Evolutionary conservation across 805 yeast genomes (phyloP), one percentile per base, ranked within the genome.

Genomic region (Suhomyces sp.): DNA sequence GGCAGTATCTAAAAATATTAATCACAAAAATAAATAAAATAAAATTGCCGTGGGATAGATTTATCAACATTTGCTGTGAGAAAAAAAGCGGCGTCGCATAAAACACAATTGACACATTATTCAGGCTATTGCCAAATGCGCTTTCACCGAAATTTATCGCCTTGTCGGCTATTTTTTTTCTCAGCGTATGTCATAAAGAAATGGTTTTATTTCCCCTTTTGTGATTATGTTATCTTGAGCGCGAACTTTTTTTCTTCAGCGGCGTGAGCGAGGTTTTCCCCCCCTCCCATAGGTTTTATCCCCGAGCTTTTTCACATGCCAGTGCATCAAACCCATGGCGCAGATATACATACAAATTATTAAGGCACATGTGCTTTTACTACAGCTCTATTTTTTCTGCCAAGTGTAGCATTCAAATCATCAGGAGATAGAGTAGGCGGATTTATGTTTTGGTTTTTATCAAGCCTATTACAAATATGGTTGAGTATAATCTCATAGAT

Each of bases 1-100:
- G 31, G 37, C 43, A 20, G 43, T 27, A 27, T 46, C 43, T 35
- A 46, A 46, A 46, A n/a, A 35, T 46, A 17, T 33, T 46, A 21
- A n/a, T 6, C 6, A 31, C 35, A 27, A 31, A 31, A 31, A 31
- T 22, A 29, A n/a, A 8, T 19, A 9, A 8, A 19, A 37, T 5
- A 8, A 17, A 9, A 37, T 37, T 37, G 41, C 41, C 21, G 41
- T 19, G 41, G 22, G 12, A 15, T 15, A 12, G 31, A 27, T 27
- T 13, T 27, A 27, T 12, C 40, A 7, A 35, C 19, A 35, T 35
- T 17, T n/a, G n/a, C 40, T 17, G 13, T 12, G 4, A 31, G 13
- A n/a, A 31, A 31, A 37, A 22, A 19, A 37, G 9, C 22, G 20
- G 12, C 41, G 22, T 19, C 17, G 41, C 41, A 37, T 15, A 21